Evolutionary conservation across 2,329 filamentous ascomycete genomes (phyloP), one percentile per base, ranked within the genome.

Genomic region (Alternaria tenuissima): DNA sequence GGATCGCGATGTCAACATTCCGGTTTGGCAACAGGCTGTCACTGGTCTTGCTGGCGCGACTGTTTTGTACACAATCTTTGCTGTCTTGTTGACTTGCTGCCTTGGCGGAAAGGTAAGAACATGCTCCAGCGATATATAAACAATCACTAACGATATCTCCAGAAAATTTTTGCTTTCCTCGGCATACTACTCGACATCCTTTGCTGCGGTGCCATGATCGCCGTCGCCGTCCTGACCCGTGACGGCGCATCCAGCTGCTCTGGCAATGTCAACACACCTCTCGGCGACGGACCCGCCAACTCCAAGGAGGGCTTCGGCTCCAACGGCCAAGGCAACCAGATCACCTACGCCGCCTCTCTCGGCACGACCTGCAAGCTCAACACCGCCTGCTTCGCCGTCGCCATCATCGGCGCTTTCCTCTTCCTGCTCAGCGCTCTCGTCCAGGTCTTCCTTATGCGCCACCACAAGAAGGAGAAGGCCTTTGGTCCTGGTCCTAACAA

Each of bases 131-230:
- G 11, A 16, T 16, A 2, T 4, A 18, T 6, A 12, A 18, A 4
- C 9, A 18, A 3, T 12, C 24, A 32, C 57, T 63, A 16, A 63
- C 16, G 5, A 4, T 9, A 6, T 28, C 1, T 1, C 22, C 14
- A 63, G 67, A 63, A 57, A 5, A 83, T 94, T 77, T 90, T 93
- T 61, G 91, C 91, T 4, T 84, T 89, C 72, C 65, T 95, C 55
- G 91, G 87, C 64, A 87, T 96, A 64, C 62, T 94, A 24, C 83
- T 97, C 48, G 92, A 97, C 73, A 70, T 95, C 54, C 86, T 86
- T 71, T 96, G 97, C 78, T 81, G 88, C 53, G 92, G 86, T 41
- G 88, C 84, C 59, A 95, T 95, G 82, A 87, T 96, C 73, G 96
- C 93, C 73, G 87, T 97, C 61, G 92, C 93, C 1, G 83, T 89